Conservation (phyloP, 2,329 filamentous ascomycete species). For the Aspergillus vadensis region DNA sequence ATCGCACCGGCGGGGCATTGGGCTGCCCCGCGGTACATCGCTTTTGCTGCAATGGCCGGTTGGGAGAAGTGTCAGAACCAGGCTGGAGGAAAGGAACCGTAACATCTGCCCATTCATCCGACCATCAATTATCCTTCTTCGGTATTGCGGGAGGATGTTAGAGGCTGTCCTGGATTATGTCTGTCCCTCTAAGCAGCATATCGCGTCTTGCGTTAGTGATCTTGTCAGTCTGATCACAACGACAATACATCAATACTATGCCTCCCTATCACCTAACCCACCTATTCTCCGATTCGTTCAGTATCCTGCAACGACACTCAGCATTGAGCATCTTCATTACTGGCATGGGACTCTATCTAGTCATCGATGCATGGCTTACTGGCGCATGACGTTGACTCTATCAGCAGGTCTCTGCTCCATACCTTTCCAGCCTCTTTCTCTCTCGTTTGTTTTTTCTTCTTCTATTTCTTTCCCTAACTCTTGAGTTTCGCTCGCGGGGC, state of each 20-base stretch:
- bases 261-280: slow-evolving; percentile 8
- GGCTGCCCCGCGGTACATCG: slow-evolving; percentile 15
- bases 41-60: slow-evolving; percentile 4
- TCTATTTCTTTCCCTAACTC: neutral
- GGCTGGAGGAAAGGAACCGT: slow-evolving; percentile 6
- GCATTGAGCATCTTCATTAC: neutral
- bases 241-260: neutral
- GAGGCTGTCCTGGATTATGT: neutral
- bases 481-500: neutral
- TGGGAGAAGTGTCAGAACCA: slow-evolving; percentile 2
- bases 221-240: neutral
- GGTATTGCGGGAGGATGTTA: neutral
- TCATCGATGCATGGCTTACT: neutral
- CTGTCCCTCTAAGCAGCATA: neutral
- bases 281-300: slow-evolving; percentile 14
- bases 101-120: slow-evolving; percentile 8
- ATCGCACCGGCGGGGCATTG: slow-evolving; percentile 13
- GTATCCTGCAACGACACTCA: slow-evolving; percentile 6
- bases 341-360: neutral
- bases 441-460: neutral
- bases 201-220: neutral
- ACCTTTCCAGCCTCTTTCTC: neutral
- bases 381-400: neutral
- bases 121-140: neutral
- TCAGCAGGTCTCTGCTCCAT: neutral